These are phyloP conservation scores for Citrus glauca DNA, from an alignment of 345 rosid species.

Conservation along the genomic window DNA sequence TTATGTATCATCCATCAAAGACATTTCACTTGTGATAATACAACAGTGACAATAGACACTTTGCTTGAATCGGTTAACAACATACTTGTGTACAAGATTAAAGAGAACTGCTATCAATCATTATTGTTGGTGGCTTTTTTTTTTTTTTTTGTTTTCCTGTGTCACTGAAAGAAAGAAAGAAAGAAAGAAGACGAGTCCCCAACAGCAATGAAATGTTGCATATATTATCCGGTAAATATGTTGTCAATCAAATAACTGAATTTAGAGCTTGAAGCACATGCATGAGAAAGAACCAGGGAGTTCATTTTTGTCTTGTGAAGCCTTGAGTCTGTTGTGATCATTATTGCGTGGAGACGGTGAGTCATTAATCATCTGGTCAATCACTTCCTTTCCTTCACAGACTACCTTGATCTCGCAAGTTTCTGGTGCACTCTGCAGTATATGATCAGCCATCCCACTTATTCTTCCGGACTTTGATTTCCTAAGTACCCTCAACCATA, in stretches of 20 bases:
- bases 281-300: slow-evolving; percentile 31
- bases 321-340: slow-evolving; percentile 4
- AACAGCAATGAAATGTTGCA: not conserved
- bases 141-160: not conserved
- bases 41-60: not conserved
- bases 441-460: slow-evolving; percentile 44
- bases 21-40: not conserved
- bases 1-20: not conserved
- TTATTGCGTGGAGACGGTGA: slow-evolving; percentile 18
- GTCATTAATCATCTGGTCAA: slow-evolving; percentile 21
- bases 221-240: too few relatives aligned
- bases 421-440: slow-evolving; percentile 42
- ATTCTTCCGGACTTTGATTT: slow-evolving; percentile 47
- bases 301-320: slow-evolving; percentile 12
- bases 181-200: not conserved
- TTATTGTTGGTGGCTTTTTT: not conserved
- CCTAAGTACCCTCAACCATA: slow-evolving; percentile 23
- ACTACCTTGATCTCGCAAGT: slow-evolving; percentile 53
- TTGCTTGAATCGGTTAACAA: not conserved
- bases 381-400: slow-evolving; percentile 59
- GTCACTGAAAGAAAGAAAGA: not conserved
- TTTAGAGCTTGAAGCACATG: slow-evolving; percentile 40
- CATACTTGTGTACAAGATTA: too few relatives aligned
- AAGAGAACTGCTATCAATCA: not conserved
- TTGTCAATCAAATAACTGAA: not conserved